A percentile compares a stretch with the other conserved stretches of the same genome.
Evolutionary conservation across 306 rosid species (phyloP).

Genomic region (Quercus bicolor): DNA sequence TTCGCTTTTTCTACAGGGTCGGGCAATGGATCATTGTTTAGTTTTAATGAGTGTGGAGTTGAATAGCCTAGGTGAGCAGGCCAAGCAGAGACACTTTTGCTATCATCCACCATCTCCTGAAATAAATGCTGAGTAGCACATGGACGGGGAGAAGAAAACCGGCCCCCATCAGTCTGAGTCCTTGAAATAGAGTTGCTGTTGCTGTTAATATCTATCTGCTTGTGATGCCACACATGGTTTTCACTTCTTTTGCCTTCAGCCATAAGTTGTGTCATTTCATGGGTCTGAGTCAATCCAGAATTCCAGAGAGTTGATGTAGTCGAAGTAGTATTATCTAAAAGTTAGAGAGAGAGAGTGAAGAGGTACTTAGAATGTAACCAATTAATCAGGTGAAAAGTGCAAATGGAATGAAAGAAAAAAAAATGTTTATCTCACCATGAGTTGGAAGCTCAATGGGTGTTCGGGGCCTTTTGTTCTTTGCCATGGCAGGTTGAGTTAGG

Average conservation of each 20-base stretch:
- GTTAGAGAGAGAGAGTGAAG: conserved; percentile 1
- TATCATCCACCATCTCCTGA: conserved; percentile 61
- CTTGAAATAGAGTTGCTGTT: conserved; percentile 40
- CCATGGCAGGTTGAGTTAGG: conserved; percentile 40
- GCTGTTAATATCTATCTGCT: conserved; percentile 44
- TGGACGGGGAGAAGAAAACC: conserved; percentile 56
- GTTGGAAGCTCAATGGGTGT: conserved; percentile 53
- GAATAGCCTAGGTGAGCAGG: conserved; percentile 39
- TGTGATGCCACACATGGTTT: conserved; percentile 44
- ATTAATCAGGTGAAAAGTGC: neutral
- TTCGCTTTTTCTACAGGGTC: conserved; percentile 57
- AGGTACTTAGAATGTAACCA: conserved; percentile 14
- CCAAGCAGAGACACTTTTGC: conserved; percentile 50
- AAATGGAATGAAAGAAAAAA: neutral
- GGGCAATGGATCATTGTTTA: conserved; percentile 32
- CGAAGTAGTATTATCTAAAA: conserved; percentile 45
- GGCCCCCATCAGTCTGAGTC: conserved; percentile 51
- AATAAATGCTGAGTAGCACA: conserved; percentile 42
- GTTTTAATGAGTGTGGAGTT: conserved; percentile 34
- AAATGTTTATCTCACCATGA: conserved; percentile 39
- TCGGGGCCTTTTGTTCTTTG: conserved; percentile 80
- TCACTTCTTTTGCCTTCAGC: conserved; percentile 55
- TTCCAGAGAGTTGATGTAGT: conserved; percentile 54
- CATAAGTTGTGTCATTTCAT: conserved; percentile 42
- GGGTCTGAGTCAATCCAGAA: conserved; percentile 41